A percentile compares a stretch with the other conserved stretches of the same genome.
Conservation (phyloP, 257 asterid genomes). For the Solanum appendiculatum region DNA sequence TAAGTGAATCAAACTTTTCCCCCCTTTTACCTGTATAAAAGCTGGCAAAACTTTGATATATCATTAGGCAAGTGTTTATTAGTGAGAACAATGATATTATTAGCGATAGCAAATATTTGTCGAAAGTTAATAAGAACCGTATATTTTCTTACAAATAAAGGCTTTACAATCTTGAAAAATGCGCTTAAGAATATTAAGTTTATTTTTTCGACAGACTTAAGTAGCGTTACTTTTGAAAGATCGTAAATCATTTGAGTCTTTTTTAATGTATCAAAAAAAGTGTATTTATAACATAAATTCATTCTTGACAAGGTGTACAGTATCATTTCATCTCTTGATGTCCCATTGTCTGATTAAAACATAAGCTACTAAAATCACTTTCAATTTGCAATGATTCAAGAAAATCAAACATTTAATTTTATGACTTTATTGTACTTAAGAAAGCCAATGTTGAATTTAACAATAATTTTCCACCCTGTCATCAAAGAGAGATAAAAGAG, state of each 20-base stretch:
- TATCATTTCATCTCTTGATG: background rate
- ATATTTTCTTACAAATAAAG: too few species aligned
- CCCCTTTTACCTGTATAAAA: background rate
- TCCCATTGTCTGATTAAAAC: background rate
- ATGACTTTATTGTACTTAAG: background rate
- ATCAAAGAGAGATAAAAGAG: slow-evolving; percentile 2
- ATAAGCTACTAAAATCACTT: slow-evolving; percentile 1
- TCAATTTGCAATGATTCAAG: slow-evolving; percentile 13
- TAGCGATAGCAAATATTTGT: too few species aligned
- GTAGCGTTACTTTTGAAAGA: background rate
- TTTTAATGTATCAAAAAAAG: background rate
- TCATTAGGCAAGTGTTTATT: background rate
- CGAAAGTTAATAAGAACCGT: too few species aligned
- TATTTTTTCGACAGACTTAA: too few species aligned
- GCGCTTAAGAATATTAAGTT: too few species aligned
- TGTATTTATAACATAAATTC: background rate
- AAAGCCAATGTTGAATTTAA: background rate
- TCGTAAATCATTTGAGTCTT: background rate
- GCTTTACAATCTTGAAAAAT: too few species aligned
- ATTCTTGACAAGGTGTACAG: background rate
- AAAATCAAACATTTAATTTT: background rate
- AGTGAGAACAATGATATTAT: background rate
- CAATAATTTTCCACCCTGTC: background rate
- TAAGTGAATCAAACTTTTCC: background rate
- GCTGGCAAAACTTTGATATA: background rate